Percentiles rank a stretch among this genome's conserved stretches.
These are phyloP conservation scores for Pythium myriotylum DNA, from an alignment of 352 stramenopile genomes.

Conservation along the genomic window DNA sequence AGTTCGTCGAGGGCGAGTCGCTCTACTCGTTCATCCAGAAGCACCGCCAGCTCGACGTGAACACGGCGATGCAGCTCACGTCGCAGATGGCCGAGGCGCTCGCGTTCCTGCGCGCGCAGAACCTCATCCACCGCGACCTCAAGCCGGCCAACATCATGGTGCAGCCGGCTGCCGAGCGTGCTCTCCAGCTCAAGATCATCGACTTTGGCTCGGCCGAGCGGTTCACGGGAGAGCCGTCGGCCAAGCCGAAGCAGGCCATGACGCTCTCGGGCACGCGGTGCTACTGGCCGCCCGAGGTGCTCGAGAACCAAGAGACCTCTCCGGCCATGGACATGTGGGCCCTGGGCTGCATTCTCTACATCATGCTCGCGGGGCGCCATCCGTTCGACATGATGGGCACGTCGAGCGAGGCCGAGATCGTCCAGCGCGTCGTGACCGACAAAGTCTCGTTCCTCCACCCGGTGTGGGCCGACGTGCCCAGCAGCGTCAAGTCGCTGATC, in stretches of 20 bases:
- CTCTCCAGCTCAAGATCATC: slow-evolving; percentile 78
- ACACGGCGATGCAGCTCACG: slow-evolving; percentile 51
- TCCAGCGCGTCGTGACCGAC: slow-evolving; percentile 50
- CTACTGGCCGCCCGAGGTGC: slow-evolving; percentile 86
- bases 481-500: slow-evolving; percentile 66
- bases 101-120: slow-evolving; percentile 56
- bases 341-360: slow-evolving; percentile 87
- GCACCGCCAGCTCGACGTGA: slow-evolving; percentile 43
- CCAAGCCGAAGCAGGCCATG: slow-evolving; percentile 13
- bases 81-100: slow-evolving; percentile 69
- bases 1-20: slow-evolving; percentile 71
- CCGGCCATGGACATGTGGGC: slow-evolving; percentile 89
- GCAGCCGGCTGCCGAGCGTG: neutral
- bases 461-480: slow-evolving; percentile 52
- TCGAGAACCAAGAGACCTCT: slow-evolving; percentile 55
- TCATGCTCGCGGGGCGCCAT: slow-evolving; percentile 82
- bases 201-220: slow-evolving; percentile 84
- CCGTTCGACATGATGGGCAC: slow-evolving; percentile 85
- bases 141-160: slow-evolving; percentile 91
- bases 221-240: slow-evolving; percentile 5
- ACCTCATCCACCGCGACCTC: slow-evolving; percentile 84
- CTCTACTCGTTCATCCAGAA: slow-evolving; percentile 72
- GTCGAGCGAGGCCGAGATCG: slow-evolving; percentile 77
- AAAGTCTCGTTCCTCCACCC: slow-evolving; percentile 59
- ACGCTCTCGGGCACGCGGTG: slow-evolving; percentile 77